Evolutionary conservation across 495 filamentous ascomycete species (phyloP).

Genomic region (Aspergillus homomorphus): DNA sequence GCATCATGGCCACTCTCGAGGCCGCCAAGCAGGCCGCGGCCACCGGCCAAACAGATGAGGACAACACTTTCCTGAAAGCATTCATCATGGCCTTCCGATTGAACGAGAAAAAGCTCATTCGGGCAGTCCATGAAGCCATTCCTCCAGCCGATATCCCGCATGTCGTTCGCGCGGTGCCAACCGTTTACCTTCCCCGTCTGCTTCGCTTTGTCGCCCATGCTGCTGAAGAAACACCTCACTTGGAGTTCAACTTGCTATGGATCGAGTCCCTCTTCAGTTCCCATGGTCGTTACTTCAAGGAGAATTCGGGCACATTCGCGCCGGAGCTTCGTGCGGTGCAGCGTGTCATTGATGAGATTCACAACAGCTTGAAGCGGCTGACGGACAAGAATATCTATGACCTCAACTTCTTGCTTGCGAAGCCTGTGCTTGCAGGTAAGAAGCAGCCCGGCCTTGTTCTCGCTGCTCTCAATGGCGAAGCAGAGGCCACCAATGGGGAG

Average conservation of each 20-base stretch:
- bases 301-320: slow-evolving; percentile 70
- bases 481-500: slow-evolving; percentile 15
- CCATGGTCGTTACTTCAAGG: slow-evolving; percentile 80
- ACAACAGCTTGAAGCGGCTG: slow-evolving; percentile 66
- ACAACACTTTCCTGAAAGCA: slow-evolving; percentile 83
- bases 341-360: slow-evolving; percentile 72
- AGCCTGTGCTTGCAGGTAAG: slow-evolving; percentile 38
- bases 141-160: slow-evolving; percentile 72
- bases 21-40: slow-evolving; percentile 32
- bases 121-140: slow-evolving; percentile 78
- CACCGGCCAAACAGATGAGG: slow-evolving; percentile 35
- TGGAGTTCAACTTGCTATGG: slow-evolving; percentile 93
- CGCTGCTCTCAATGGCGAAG: slow-evolving; percentile 26
- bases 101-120: slow-evolving; percentile 73
- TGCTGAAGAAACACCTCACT: slow-evolving; percentile 84
- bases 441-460: slow-evolving; percentile 28
- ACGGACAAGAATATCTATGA: slow-evolving; percentile 84
- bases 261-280: slow-evolving; percentile 76
- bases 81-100: slow-evolving; percentile 96
- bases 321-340: slow-evolving; percentile 77
- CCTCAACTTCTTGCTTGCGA: slow-evolving; percentile 72
- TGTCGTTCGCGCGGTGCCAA: slow-evolving; percentile 74
- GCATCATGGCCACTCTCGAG: slow-evolving; percentile 71
- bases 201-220: slow-evolving; percentile 82
- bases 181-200: slow-evolving; percentile 79